A percentile compares a stretch with the other conserved stretches of the same genome.
phyloP scores from a whole-genome alignment of 1,284 basidiomycete species.

The Boletus sp. region DNA sequence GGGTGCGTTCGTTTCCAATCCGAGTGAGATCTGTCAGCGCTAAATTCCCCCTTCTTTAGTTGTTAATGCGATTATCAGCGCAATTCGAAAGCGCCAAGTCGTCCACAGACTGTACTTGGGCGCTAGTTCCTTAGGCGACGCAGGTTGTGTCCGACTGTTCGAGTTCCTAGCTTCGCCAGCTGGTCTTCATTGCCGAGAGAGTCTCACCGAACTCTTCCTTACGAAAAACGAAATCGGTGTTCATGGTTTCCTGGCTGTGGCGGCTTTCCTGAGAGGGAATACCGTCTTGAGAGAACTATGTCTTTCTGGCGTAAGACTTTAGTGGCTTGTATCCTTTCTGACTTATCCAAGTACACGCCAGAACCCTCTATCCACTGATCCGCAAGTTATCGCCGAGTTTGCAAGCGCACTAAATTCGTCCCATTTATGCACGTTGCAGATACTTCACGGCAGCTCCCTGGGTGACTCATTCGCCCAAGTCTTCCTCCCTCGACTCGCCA shows the following conservation, averaged over 20 bases:
- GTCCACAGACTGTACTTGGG: constrained; percentile 33
- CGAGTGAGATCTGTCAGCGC: background rate
- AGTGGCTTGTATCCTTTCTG: constrained; percentile 31
- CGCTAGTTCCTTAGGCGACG: constrained; percentile 38
- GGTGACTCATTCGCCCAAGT: constrained; percentile 48
- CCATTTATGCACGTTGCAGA: constrained; percentile 30
- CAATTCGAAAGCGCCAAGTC: constrained; percentile 29
- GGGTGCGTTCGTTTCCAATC: constrained; percentile 11
- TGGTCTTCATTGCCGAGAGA: constrained; percentile 39
- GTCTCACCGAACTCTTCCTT: constrained; percentile 53
- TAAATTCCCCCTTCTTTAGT: constrained; percentile 10
- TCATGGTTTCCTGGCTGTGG: constrained; percentile 49
- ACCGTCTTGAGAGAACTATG: constrained; percentile 45
- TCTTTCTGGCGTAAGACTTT: constrained; percentile 51
- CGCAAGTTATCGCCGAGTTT: constrained; percentile 31
- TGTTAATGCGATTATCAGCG: constrained; percentile 24
- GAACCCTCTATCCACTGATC: constrained; percentile 29
- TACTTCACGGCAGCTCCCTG: constrained; percentile 25
- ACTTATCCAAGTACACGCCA: constrained; percentile 11
- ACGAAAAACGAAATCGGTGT: constrained; percentile 56
- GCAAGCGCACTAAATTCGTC: constrained; percentile 30
- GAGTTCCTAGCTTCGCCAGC: constrained; percentile 47
- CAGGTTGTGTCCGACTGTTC: constrained; percentile 54
- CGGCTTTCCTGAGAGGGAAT: constrained; percentile 49
- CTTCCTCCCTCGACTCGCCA: constrained; percentile 47